These are phyloP conservation scores for Coemansia sp. DNA, from an alignment of 192 early-diverging fungal genomes.

Conservation along the genomic window DNA sequence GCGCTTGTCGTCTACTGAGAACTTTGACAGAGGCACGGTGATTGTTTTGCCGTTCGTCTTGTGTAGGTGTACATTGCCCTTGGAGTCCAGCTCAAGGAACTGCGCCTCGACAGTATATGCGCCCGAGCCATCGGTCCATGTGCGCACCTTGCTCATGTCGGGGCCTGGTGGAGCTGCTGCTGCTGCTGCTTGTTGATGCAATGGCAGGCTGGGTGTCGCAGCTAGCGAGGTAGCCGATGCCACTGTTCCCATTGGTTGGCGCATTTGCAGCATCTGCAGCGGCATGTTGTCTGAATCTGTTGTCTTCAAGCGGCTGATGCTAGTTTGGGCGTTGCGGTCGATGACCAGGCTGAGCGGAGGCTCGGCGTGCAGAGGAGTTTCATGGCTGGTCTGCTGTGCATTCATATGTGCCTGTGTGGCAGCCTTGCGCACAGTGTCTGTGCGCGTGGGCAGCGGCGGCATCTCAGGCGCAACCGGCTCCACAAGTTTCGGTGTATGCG, in stretches of 20 bases:
- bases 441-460: slow-evolving; percentile 30
- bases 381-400: neutral
- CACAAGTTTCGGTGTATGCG: too few species aligned
- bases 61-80: slow-evolving; percentile 90
- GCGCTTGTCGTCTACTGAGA: slow-evolving; percentile 55
- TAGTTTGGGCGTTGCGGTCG: slow-evolving; percentile 1
- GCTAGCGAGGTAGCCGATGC: neutral
- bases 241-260: slow-evolving; percentile 11
- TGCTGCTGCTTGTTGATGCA: too few species aligned
- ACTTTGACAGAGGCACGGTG: slow-evolving; percentile 85
- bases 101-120: slow-evolving; percentile 91
- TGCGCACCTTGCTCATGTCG: slow-evolving; percentile 63
- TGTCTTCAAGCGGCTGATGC: slow-evolving; percentile 13
- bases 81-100: slow-evolving; percentile 65
- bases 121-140: slow-evolving; percentile 91
- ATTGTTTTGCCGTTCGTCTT: slow-evolving; percentile 96
- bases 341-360: slow-evolving; percentile 8
- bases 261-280: slow-evolving; percentile 29
- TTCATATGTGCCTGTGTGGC: slow-evolving; percentile 14
- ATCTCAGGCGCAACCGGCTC: neutral
- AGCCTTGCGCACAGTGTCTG: slow-evolving; percentile 27
- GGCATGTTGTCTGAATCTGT: slow-evolving; percentile 47
- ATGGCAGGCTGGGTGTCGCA: too few species aligned
- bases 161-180: slow-evolving; percentile 13
- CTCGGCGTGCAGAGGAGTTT: neutral